Conservation (phyloP, 148 eudicot genomes). For the Amaranthus hypochondriacus region DNA sequence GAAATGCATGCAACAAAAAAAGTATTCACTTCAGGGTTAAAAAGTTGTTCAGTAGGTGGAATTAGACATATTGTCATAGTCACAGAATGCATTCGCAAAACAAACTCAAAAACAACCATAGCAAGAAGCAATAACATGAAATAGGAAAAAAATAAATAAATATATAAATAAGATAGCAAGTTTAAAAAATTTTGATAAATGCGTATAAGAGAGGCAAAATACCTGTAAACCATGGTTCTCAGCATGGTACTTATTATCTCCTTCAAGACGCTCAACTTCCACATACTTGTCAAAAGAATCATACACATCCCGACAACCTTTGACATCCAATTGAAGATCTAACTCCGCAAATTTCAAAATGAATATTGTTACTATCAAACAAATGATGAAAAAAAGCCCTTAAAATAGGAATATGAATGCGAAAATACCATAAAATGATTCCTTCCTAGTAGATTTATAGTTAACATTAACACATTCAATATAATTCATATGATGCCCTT, state of each 20-base stretch:
- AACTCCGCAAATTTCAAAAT: constrained; percentile 1
- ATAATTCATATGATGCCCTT: constrained; percentile 96
- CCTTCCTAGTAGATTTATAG: constrained; percentile 88
- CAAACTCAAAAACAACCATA: neutral
- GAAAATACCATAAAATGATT: constrained; percentile 81
- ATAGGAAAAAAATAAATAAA: neutral
- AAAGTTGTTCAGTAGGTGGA: constrained; percentile 2
- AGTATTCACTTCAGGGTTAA: too few relatives aligned
- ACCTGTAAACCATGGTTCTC: constrained; percentile 91
- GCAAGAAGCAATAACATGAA: neutral
- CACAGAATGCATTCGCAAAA: neutral
- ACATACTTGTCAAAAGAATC: constrained; percentile 99
- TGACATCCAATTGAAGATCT: constrained; percentile 99
- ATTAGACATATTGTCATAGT: neutral
- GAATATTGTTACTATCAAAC: neutral
- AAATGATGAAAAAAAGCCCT: neutral
- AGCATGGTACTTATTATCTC: constrained; percentile 95
- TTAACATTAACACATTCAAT: constrained; percentile 97
- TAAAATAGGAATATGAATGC: neutral
- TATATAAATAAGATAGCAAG: neutral
- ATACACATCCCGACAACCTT: constrained; percentile 91
- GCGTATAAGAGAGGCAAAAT: constrained; percentile 1
- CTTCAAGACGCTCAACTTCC: constrained; percentile 93
- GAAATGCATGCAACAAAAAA: neutral
- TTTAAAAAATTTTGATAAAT: neutral